These are phyloP conservation scores for Ilyonectria robusta DNA, from an alignment of 2,329 filamentous ascomycete species.

Conservation along the genomic window DNA sequence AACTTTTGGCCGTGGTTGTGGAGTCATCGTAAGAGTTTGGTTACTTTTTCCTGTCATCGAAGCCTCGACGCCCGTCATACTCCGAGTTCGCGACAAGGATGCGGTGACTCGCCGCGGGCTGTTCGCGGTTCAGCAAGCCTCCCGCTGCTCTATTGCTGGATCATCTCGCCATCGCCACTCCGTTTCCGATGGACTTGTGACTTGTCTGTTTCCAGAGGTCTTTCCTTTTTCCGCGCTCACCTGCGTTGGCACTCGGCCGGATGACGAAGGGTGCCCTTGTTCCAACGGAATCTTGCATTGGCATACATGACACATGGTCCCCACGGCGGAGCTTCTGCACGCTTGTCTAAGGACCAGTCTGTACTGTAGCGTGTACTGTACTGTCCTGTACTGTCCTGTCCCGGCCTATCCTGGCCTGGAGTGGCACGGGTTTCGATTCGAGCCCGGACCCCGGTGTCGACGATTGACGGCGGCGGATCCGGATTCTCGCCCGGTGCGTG, in stretches of 20 bases:
- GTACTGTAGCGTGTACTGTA: background rate
- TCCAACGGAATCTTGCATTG: constrained; percentile 51
- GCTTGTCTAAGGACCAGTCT: constrained; percentile 30
- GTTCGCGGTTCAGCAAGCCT: background rate
- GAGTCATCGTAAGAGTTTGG: constrained; percentile 24
- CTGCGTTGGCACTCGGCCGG: constrained; percentile 29
- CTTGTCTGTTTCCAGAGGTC: constrained; percentile 3
- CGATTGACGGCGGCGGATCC: constrained; percentile 22
- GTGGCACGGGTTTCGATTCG: constrained; percentile 40
- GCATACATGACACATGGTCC: constrained; percentile 34
- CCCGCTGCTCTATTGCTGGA: background rate
- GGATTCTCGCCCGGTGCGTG: constrained; percentile 8
- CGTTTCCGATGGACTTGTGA: background rate
- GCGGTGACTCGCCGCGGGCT: constrained; percentile 1
- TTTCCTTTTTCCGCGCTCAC: constrained; percentile 30
- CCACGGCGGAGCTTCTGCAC: constrained; percentile 39
- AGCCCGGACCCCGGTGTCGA: constrained; percentile 27
- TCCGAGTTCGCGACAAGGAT: constrained; percentile 24
- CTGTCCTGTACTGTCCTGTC: background rate
- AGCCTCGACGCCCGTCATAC: constrained; percentile 22
- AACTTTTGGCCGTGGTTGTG: constrained; percentile 15
- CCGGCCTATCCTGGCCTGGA: constrained; percentile 6
- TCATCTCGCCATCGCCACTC: background rate
- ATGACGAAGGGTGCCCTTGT: constrained; percentile 40
- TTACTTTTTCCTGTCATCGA: constrained; percentile 21